Base-by-base conservation (phyloP, 73 alveolate genomes). In the Effrenium voratum region DNA sequence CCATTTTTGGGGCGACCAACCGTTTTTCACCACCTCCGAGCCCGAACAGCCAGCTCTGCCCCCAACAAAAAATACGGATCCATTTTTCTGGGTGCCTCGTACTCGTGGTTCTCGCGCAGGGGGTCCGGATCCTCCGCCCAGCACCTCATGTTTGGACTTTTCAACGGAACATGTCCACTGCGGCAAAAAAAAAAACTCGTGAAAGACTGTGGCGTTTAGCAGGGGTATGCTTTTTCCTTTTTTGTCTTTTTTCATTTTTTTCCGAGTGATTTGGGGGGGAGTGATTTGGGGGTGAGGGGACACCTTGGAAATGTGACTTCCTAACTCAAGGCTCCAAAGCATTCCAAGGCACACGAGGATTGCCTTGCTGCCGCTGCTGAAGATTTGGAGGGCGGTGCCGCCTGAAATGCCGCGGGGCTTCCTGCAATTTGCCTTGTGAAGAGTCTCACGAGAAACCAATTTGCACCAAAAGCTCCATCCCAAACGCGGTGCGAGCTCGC, bases 111-210 rank as follows among this genome's bases (percentile, higher is more conserved):
- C 43, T 90, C 87, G 16, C 68, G 85, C 87, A 90, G 38, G 43
- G 50, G 96, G 44, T 52, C 41, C 28, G 96, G 96, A 44, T 90
- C 96, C 63, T 90, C 96, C 13, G 96, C 96, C 96, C 96, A 90
- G 40, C 96, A 90, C 46, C 82, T 72, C 46, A 38, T 44, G 49
- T 72, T 1, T 2, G 46, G 44, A 32, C 28, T 26, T 19, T 41
- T n/a, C 44, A 38, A 10, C 19, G 19, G 28, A 52, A 52, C 66
- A 52, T 10, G 28, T 52, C 10, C 68, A 55, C 15, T 2, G 63
- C 26, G 63, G 63, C 26, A 52, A 19, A 52, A 19, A 19, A 8
- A 52, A 52, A 52, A 12, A 52, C 26, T 12, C 8, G 63, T 52
- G 63, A 52, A 8, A 12, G 63, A 8, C 63, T 12, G 63, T 12